Evolutionary conservation across 1,284 basidiomycete genomes (phyloP), one percentile per base, ranked within the genome.

Genomic region (Cryptococcus neoformans): DNA sequence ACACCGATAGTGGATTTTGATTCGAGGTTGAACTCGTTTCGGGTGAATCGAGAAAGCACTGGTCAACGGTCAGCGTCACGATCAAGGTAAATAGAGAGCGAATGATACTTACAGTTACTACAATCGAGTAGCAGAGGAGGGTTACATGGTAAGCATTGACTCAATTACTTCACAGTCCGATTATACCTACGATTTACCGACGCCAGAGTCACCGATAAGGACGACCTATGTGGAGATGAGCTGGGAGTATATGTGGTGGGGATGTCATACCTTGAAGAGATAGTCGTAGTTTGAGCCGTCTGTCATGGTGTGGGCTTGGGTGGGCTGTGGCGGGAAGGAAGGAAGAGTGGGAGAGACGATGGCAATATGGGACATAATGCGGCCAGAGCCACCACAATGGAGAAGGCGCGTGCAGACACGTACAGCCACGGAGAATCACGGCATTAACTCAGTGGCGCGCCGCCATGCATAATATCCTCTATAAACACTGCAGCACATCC

Each of bases 1-100:
- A 99, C 96, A 58, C 95, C 95, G 78, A 99, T 99, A 21, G 95
- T 99, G 62, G 93, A 96, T 81, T 98, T 98, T 60, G 92, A 94
- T 76, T 99, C 95, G 72, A 96, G 85, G 82, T 95, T 96, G 86
- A 99, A 99, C 81, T 98, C 95, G 77, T 98, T 98, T 66, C 95
- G 87, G 64, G 95, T 99, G 86, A 99, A 99, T 76, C 93, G 90
- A 80, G 92, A 82, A 70, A 83, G 81, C 63, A 83, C 82, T 63
- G 40, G 10, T 50, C 37, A 47, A 47, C 44, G 8, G 14, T 47
- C 8, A 47, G 46, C 46, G 6, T 53, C 7, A 34, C 39, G 28
- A 28, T 3, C 28, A 11, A 47, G 52, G 34, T 41, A n/a, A 16
- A 41, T 40, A 41, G 17, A 16, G 58, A 8, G 11, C 34, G 47